Evolutionary conservation across 2,329 filamentous ascomycete species (phyloP).

Genomic region (Nemania diffusa): DNA sequence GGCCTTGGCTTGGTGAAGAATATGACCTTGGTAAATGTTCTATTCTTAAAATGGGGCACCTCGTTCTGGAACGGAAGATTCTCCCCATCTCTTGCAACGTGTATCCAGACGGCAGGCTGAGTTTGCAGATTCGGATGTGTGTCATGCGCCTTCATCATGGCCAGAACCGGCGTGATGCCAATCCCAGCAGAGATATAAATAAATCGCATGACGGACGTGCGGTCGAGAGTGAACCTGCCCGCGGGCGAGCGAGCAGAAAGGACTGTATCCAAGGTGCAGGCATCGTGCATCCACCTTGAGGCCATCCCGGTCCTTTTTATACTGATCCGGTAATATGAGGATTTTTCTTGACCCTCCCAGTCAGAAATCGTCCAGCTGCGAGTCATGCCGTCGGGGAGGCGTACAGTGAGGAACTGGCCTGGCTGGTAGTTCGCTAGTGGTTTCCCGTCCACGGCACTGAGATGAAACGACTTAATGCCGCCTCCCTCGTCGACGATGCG

Average conservation of each 20-base stretch:
- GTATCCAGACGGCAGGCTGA: constrained; percentile 39
- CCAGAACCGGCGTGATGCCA: constrained; percentile 43
- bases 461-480: constrained; percentile 42
- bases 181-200: constrained; percentile 44
- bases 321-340: constrained; percentile 41
- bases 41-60: constrained; percentile 25
- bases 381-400: constrained; percentile 33
- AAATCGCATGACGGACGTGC: constrained; percentile 30
- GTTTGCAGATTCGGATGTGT: constrained; percentile 34
- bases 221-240: constrained; percentile 42
- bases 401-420: constrained; percentile 43
- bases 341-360: constrained; percentile 34
- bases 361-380: constrained; percentile 44
- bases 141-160: constrained; percentile 44
- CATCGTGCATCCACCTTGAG: constrained; percentile 43
- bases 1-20: constrained; percentile 39
- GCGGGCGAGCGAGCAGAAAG: constrained; percentile 40
- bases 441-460: constrained; percentile 30
- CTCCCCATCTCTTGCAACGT: constrained; percentile 34
- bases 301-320: constrained; percentile 34
- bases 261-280: constrained; percentile 30
- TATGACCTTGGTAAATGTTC: constrained; percentile 30
- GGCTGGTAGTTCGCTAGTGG: constrained; percentile 41
- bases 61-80: constrained; percentile 34
- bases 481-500: constrained; percentile 37